These are phyloP conservation scores for Dictyostelium citrinum DNA, from an alignment of 78 protist genomes.

Conservation along the genomic window DNA sequence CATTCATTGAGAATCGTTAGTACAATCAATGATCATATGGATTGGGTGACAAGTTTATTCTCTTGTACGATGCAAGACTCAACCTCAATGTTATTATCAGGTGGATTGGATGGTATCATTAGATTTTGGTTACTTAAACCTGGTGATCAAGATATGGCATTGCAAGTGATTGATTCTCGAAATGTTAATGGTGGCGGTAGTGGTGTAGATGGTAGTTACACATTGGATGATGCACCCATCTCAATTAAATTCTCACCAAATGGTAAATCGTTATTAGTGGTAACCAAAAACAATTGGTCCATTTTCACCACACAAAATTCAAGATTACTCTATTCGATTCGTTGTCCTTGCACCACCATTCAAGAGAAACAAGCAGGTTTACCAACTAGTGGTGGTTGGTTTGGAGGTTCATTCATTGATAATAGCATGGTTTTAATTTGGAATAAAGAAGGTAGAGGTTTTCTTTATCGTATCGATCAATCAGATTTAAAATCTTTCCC, in stretches of 20 bases:
- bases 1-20: constrained; percentile 17
- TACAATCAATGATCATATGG: constrained; percentile 25
- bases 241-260: constrained; percentile 73
- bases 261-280: constrained; percentile 52
- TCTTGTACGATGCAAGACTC: constrained; percentile 23
- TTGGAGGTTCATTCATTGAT: constrained; percentile 73
- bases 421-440: constrained; percentile 31
- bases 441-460: constrained; percentile 55
- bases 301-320: constrained; percentile 50
- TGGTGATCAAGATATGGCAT: constrained; percentile 34
- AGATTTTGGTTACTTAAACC: constrained; percentile 63
- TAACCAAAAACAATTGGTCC: constrained; percentile 53
- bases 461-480: constrained; percentile 32
- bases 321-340: neutral
- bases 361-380: neutral
- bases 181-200: neutral
- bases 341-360: constrained; percentile 19
- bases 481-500: constrained; percentile 23
- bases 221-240: constrained; percentile 50
- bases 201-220: neutral
- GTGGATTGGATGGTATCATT: constrained; percentile 64
- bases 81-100: constrained; percentile 33
- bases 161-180: constrained; percentile 25
- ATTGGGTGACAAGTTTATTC: constrained; percentile 63
- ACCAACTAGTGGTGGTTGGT: constrained; percentile 54